These are phyloP conservation scores for Sclerotiophoma versabilis DNA, from an alignment of 2,329 filamentous ascomycete species.

Conservation along the genomic window DNA sequence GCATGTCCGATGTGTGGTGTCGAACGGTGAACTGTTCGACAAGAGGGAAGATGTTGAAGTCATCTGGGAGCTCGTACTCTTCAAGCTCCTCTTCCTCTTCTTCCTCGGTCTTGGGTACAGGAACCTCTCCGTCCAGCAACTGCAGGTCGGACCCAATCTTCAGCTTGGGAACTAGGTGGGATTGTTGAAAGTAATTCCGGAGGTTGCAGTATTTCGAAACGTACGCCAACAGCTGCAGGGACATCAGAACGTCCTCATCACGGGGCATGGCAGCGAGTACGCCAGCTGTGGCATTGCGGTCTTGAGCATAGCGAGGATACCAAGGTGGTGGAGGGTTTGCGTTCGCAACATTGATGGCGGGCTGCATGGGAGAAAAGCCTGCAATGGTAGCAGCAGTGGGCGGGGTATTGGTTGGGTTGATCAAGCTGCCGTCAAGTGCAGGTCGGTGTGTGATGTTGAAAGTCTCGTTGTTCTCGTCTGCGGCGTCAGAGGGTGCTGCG, in stretches of 20 bases:
- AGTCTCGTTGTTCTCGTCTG: constrained; percentile 75
- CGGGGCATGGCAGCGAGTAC: constrained; percentile 91
- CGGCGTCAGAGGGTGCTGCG: constrained; percentile 80
- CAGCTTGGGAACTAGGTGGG: constrained; percentile 89
- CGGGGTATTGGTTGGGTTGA: constrained; percentile 69
- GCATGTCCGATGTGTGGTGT: constrained; percentile 96
- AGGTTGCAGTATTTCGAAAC: constrained; percentile 99
- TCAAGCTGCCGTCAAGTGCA: constrained; percentile 83
- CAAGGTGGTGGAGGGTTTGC: constrained; percentile 80
- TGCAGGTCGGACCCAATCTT: constrained; percentile 88
- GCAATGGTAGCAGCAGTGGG: constrained; percentile 69
- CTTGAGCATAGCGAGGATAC: constrained; percentile 80
- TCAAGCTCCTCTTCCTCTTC: constrained; percentile 75
- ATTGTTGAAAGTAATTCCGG: constrained; percentile 92
- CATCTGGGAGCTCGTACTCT: constrained; percentile 89
- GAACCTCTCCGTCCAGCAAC: constrained; percentile 73
- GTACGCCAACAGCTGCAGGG: constrained; percentile 92
- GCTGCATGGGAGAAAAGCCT: constrained; percentile 76
- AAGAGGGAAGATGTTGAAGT: constrained; percentile 97
- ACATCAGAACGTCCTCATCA: constrained; percentile 98
- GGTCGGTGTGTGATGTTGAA: constrained; percentile 94
- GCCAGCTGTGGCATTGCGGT: constrained; percentile 71
- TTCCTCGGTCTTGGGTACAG: constrained; percentile 43
- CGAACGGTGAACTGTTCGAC: constrained; percentile 98
- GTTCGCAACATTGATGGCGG: constrained; percentile 69